Percentiles rank a stretch among this genome's conserved stretches.
phyloP scores from a whole-genome alignment of 2,329 filamentous ascomycete genomes.

The Colletotrichum liriopes region DNA sequence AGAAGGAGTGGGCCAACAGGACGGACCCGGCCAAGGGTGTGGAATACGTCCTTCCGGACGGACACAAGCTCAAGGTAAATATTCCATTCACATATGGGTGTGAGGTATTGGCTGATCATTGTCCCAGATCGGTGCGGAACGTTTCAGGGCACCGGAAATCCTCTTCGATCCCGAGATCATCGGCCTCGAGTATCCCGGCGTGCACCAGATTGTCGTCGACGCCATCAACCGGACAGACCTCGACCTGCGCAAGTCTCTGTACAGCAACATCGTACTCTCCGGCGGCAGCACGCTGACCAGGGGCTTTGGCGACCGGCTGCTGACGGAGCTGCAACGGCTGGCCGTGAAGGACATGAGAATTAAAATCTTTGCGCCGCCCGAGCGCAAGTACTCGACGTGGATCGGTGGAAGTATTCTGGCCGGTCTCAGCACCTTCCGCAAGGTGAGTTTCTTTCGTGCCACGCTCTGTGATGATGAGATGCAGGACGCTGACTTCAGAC shows the following conservation, averaged over 20 bases:
- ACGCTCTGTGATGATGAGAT: not conserved
- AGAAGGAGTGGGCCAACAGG: slow-evolving; percentile 94
- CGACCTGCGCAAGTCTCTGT: slow-evolving; percentile 93
- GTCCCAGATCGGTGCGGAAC: slow-evolving; percentile 85
- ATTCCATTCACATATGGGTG: too few relatives aligned
- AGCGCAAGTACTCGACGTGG: slow-evolving; percentile 99
- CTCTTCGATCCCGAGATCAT: slow-evolving; percentile 98
- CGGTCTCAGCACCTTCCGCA: slow-evolving; percentile 97
- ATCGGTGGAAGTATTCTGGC: slow-evolving; percentile 98
- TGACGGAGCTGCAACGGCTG: slow-evolving; percentile 92
- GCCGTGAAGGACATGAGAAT: slow-evolving; percentile 99
- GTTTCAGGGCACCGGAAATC: slow-evolving; percentile 96
- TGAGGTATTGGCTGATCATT: not conserved
- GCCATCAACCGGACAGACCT: slow-evolving; percentile 95
- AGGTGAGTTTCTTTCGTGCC: slow-evolving; percentile 69
- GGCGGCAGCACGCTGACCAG: slow-evolving; percentile 97
- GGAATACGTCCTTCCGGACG: slow-evolving; percentile 93
- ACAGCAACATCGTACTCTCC: slow-evolving; percentile 96
- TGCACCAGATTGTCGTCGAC: slow-evolving; percentile 98
- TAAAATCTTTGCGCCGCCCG: slow-evolving; percentile 98
- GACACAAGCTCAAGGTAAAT: slow-evolving; percentile 88
- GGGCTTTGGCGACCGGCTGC: slow-evolving; percentile 93
- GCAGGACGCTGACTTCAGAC: not conserved
- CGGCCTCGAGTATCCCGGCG: slow-evolving; percentile 94
- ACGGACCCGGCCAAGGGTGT: slow-evolving; percentile 81